These are phyloP conservation scores for Phylloporus sp. DNA, from an alignment of 768 basidiomycete species.

Conservation along the genomic window DNA sequence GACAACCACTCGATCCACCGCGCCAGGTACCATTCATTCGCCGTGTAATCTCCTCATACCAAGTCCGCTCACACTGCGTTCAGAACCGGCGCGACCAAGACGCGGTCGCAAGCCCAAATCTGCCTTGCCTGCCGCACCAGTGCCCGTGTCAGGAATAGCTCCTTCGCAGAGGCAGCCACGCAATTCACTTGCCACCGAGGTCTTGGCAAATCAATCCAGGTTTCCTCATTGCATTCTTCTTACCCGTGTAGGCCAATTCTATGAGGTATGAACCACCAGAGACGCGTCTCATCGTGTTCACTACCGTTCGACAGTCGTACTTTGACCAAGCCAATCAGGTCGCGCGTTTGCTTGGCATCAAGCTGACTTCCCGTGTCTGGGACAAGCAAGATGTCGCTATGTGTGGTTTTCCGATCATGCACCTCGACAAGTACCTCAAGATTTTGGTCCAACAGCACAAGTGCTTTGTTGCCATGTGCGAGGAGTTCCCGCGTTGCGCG, in stretches of 20 bases:
- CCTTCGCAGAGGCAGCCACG: conserved; percentile 27
- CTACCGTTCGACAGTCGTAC: conserved; percentile 62
- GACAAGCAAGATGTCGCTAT: conserved; percentile 66
- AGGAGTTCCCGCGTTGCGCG: conserved; percentile 69
- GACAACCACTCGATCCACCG: neutral
- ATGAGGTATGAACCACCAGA: conserved; percentile 58
- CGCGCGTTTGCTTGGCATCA: conserved; percentile 74
- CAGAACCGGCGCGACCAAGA: conserved; percentile 4
- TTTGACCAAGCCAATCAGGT: conserved; percentile 87
- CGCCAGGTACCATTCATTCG: conserved; percentile 6
- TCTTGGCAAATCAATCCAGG: conserved; percentile 62
- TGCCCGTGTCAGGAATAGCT: neutral
- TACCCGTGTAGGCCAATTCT: conserved; percentile 92
- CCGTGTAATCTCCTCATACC: neutral
- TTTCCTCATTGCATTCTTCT: conserved; percentile 90
- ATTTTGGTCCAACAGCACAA: conserved; percentile 77
- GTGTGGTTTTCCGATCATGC: conserved; percentile 87
- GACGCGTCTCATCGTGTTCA: conserved; percentile 2
- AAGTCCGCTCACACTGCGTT: neutral
- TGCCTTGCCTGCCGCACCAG: neutral
- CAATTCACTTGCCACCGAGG: conserved; percentile 61
- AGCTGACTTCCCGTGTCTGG: conserved; percentile 76
- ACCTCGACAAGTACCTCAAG: conserved; percentile 86
- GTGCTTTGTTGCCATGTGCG: conserved; percentile 88
- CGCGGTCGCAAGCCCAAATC: conserved; percentile 20